These are phyloP conservation scores for Cladorrhinum sp. DNA, from an alignment of 2,329 filamentous ascomycete species.

Conservation along the genomic window DNA sequence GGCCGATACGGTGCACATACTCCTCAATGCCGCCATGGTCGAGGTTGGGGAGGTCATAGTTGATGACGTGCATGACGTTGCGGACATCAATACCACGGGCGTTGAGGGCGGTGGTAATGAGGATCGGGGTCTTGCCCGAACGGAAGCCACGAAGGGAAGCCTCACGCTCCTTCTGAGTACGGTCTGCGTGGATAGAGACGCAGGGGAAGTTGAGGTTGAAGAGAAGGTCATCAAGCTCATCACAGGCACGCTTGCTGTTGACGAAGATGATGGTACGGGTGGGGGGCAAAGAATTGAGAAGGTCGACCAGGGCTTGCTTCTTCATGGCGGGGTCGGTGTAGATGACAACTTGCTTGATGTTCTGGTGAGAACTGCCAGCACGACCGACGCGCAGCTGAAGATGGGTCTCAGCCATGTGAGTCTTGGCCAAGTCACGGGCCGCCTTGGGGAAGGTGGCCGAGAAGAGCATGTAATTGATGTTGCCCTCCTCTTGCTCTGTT, in stretches of 20 bases:
- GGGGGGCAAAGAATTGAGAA: slow-evolving; percentile 67
- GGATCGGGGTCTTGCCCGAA: slow-evolving; percentile 67
- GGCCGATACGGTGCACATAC: slow-evolving; percentile 92
- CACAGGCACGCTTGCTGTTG: slow-evolving; percentile 74
- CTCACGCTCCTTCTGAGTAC: slow-evolving; percentile 87
- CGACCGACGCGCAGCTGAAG: slow-evolving; percentile 84
- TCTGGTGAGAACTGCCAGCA: slow-evolving; percentile 75
- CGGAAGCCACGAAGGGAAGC: slow-evolving; percentile 87
- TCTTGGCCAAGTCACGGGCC: slow-evolving; percentile 71
- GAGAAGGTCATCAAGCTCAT: slow-evolving; percentile 82
- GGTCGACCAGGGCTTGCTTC: slow-evolving; percentile 65
- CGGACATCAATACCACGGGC: slow-evolving; percentile 86
- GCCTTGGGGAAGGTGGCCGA: slow-evolving; percentile 89
- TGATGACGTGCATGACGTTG: slow-evolving; percentile 88
- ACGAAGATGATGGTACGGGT: slow-evolving; percentile 86
- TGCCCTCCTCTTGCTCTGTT: slow-evolving; percentile 70
- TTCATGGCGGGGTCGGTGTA: slow-evolving; percentile 65
- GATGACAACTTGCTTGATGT: slow-evolving; percentile 77
- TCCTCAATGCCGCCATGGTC: slow-evolving; percentile 86
- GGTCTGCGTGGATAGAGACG: slow-evolving; percentile 83
- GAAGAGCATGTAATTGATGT: slow-evolving; percentile 75
- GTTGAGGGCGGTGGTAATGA: slow-evolving; percentile 82
- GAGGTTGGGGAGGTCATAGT: slow-evolving; percentile 77
- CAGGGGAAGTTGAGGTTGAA: slow-evolving; percentile 77
- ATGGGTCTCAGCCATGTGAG: slow-evolving; percentile 70